phyloP scores from a whole-genome alignment of 2,329 filamentous ascomycete genomes.

The Colletotrichum lentis region DNA sequence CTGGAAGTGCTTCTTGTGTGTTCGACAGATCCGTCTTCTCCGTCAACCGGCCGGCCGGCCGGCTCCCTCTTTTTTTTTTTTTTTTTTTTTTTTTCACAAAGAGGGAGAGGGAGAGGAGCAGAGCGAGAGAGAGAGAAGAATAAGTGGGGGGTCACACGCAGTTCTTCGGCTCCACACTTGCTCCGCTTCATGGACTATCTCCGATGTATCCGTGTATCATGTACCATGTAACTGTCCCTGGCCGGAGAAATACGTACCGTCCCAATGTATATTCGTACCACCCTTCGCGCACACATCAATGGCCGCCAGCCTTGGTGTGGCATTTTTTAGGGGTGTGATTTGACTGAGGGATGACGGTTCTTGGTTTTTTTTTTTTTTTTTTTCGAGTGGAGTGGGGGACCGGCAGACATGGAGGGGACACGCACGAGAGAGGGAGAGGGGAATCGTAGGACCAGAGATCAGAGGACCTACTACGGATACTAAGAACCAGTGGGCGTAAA shows the following conservation, averaged over 20 bases:
- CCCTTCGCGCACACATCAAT: not conserved
- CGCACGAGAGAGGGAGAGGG: not conserved
- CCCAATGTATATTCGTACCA: not conserved
- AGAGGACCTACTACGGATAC: too few species aligned
- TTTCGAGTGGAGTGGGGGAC: conserved; percentile 11
- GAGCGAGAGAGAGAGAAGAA: too few species aligned
- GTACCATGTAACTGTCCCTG: not conserved
- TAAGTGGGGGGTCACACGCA: not conserved
- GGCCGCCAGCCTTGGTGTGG: conserved; percentile 26
- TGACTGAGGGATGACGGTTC: conserved; percentile 32
- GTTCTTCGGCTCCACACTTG: not conserved
- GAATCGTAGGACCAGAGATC: not conserved
- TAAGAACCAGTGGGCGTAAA: not conserved
- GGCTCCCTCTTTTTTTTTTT: not conserved
- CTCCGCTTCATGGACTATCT: not conserved
- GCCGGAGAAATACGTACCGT: not conserved
- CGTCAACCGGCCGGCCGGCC: not conserved
- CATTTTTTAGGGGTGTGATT: conserved; percentile 7
- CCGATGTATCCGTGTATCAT: too few species aligned
- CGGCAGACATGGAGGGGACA: conserved; percentile 3
- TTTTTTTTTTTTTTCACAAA: not conserved
- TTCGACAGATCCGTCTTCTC: not conserved
- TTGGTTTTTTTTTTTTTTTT: too few species aligned
- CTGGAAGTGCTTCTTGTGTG: not conserved
- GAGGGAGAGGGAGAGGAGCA: too few species aligned